Base-by-base conservation (phyloP, 352 stramenopile species). In the Phytopythium kandeliae region DNA sequence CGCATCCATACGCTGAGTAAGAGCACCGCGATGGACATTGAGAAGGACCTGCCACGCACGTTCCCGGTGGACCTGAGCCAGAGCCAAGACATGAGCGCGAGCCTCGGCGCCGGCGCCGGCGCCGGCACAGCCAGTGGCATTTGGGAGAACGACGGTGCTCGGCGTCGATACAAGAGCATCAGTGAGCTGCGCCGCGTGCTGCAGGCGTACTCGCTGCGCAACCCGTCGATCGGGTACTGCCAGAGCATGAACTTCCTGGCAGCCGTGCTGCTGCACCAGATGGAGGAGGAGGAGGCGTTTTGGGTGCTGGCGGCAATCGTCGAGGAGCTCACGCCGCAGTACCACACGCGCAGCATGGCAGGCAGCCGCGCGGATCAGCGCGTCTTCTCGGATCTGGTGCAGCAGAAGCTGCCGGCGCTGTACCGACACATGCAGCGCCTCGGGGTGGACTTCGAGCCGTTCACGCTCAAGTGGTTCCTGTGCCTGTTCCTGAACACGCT, bases 401-500 rank as follows among this genome's bases (percentile, higher is more conserved):
- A 88, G 12, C 78, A 91, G 51, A 93, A 95, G 59, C 70, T 97
- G 17, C 88, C 88, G 11, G 49, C 69, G 17, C 43, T 97, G 37
- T 67, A 74, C 28, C 65, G 63, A 28, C 85, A 95, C 54, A 66
- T 96, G 38, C 69, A 89, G 21, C 31, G 35, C 3, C 66, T 96
- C 4, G 69, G 85, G 36, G 81, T 96, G 7, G 81, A 95, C 49
- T 74, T 96, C 51, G 80, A 92, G 48, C 85, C 86, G 21, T 88
- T 97, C 38, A 96, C 89, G 35, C 80, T 95, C 51, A 96, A 96
- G 59, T 97, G 89, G 89, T 97, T 97, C 40, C 58, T 97, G 0
- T 97, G 89, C 62, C 57, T 96, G 4, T 97, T 96, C 65, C 64
- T 97, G n/a, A 96, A 97, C 58, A 94, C 86, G 24, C 60, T 97